These are phyloP conservation scores for Oidium heveae DNA, from an alignment of 2,329 filamentous ascomycete species.

Conservation along the genomic window DNA sequence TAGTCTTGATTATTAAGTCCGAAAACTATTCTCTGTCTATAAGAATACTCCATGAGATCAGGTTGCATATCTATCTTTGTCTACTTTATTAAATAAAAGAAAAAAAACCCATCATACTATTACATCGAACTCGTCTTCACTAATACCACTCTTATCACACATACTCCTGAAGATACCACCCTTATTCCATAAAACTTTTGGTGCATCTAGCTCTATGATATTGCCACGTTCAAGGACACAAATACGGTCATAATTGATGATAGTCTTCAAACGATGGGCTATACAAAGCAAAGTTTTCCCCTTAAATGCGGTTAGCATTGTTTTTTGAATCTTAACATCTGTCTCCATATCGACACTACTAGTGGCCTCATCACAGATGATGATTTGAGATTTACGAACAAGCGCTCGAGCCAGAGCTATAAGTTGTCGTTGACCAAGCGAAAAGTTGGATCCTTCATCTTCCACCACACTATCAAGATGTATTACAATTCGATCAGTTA, in stretches of 20 bases:
- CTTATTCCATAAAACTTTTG: slow-evolving; percentile 43
- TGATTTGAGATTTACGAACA: slow-evolving; percentile 69
- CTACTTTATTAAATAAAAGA: too few species aligned
- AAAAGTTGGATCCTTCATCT: slow-evolving; percentile 91
- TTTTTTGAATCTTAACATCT: slow-evolving; percentile 79
- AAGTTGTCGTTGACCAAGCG: slow-evolving; percentile 76
- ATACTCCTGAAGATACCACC: slow-evolving; percentile 53
- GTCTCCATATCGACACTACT: slow-evolving; percentile 88
- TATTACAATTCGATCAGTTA: slow-evolving; percentile 27
- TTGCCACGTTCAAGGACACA: slow-evolving; percentile 81
- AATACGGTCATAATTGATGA: slow-evolving; percentile 83
- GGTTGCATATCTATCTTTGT: too few species aligned
- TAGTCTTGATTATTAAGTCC: too few species aligned
- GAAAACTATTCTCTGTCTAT: too few species aligned
- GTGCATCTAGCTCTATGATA: slow-evolving; percentile 70
- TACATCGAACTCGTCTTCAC: slow-evolving; percentile 5
- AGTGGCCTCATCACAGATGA: slow-evolving; percentile 92
- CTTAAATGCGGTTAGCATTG: slow-evolving; percentile 62
- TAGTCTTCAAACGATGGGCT: slow-evolving; percentile 74
- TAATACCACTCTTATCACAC: slow-evolving; percentile 35
- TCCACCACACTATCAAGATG: slow-evolving; percentile 69
- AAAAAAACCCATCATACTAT: too few species aligned
- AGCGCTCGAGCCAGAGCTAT: slow-evolving; percentile 85
- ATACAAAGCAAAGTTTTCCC: slow-evolving; percentile 82
- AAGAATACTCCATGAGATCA: too few species aligned